A percentile compares a stretch with the other conserved stretches of the same genome.
Evolutionary conservation across 192 early-diverging fungal genomes (phyloP).

Genomic region (Podila epicladia): DNA sequence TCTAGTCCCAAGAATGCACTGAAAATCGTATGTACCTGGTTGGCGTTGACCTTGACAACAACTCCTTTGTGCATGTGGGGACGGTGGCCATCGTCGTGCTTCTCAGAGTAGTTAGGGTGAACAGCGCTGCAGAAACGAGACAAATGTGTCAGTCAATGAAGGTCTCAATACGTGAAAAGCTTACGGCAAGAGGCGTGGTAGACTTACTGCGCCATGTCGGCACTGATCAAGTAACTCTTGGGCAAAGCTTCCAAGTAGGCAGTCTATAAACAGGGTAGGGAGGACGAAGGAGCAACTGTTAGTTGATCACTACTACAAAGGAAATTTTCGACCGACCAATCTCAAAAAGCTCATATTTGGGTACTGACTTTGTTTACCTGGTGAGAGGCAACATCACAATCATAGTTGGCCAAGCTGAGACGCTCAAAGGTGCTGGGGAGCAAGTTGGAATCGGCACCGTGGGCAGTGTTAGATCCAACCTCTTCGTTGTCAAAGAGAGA

Average conservation of each 20-base stretch:
- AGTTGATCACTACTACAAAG: not conserved
- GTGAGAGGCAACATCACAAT: constrained; percentile 10
- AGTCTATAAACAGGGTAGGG: constrained; percentile 32
- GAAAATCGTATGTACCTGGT: constrained; percentile 68
- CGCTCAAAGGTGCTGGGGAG: constrained; percentile 78
- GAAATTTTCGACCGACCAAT: not conserved
- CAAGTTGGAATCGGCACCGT: constrained; percentile 94
- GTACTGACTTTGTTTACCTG: constrained; percentile 8
- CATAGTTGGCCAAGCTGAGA: constrained; percentile 57
- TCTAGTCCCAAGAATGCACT: no score
- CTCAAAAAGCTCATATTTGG: not conserved
- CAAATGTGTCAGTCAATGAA: constrained; percentile 8
- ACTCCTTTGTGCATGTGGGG: constrained; percentile 93
- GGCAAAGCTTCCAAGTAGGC: constrained; percentile 89
- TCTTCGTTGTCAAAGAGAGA: constrained; percentile 99
- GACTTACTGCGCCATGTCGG: constrained; percentile 87
- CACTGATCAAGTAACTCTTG: constrained; percentile 88
- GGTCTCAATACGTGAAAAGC: not conserved
- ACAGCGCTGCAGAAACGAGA: constrained; percentile 18
- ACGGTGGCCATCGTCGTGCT: constrained; percentile 94
- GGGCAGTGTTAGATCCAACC: constrained; percentile 90
- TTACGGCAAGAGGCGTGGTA: constrained; percentile 70
- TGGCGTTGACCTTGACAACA: constrained; percentile 97
- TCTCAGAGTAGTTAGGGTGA: constrained; percentile 71
- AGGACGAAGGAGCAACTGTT: constrained; percentile 5